A percentile compares a stretch with the other conserved stretches of the same genome.
These are phyloP conservation scores for Canariomyces notabilis DNA, from an alignment of 2,329 filamentous ascomycete species.

Conservation along the genomic window DNA sequence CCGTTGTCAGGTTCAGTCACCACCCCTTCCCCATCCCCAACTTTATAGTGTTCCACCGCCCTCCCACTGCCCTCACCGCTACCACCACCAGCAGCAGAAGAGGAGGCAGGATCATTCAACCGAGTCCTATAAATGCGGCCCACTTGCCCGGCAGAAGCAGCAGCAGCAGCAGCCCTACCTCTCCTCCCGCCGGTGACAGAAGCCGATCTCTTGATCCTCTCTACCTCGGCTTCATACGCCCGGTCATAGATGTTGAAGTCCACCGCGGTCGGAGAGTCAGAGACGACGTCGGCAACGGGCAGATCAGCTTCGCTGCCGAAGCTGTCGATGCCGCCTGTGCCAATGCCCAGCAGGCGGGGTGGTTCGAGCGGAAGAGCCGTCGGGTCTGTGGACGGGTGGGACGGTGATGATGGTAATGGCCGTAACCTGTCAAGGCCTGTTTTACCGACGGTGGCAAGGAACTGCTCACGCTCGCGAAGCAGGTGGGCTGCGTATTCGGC, in stretches of 20 bases:
- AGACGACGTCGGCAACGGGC: slow-evolving; percentile 51
- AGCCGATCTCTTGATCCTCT: slow-evolving; percentile 53
- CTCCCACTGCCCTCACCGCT: slow-evolving; percentile 28
- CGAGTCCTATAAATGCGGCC: too few relatives aligned
- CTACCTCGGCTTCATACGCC: slow-evolving; percentile 78
- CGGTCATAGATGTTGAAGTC: slow-evolving; percentile 86
- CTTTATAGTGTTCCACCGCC: neutral
- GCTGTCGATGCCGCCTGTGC: slow-evolving; percentile 54
- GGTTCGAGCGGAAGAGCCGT: slow-evolving; percentile 56
- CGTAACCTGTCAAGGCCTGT: slow-evolving; percentile 3
- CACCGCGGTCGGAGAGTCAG: slow-evolving; percentile 77
- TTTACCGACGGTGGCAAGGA: slow-evolving; percentile 28
- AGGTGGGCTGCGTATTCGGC: slow-evolving; percentile 47
- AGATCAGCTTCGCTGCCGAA: slow-evolving; percentile 38
- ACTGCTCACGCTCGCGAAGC: slow-evolving; percentile 42
- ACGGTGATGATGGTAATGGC: neutral
- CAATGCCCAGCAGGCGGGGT: slow-evolving; percentile 67
- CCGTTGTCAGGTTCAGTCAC: too few relatives aligned
- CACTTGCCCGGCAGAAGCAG: too few relatives aligned
- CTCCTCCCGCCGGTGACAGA: too few relatives aligned
- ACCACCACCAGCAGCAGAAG: too few relatives aligned
- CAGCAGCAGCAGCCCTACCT: too few relatives aligned
- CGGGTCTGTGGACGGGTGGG: slow-evolving; percentile 24
- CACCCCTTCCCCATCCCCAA: neutral
- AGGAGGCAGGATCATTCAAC: too few relatives aligned